Base-by-base conservation (phyloP, 768 basidiomycete genomes). In the Favolaschia claudopus region DNA sequence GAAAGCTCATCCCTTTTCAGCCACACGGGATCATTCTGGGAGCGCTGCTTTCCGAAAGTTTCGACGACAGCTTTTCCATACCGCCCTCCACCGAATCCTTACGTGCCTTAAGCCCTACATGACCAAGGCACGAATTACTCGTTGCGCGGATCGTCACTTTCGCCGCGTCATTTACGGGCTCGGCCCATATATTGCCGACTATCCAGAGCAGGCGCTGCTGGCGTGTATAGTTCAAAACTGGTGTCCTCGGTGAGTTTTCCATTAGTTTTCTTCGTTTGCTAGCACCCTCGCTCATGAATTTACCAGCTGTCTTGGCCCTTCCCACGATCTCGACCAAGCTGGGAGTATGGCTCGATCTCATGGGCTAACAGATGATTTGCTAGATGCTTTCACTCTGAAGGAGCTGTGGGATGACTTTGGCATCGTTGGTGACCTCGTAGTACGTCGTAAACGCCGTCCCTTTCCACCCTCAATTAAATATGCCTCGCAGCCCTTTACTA, bases 401-500 rank as follows among this genome's bases (percentile, higher is more conserved):
- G 29, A 49, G 19, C 45, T 74, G 3, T 75, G 72, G 70, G 58
- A 66, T 22, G 37, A 62, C 3, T 72, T 52, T 31, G 57, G 73
- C 0, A 27, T 72, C 17, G 46, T 63, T 15, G 19, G 39, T 1
- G 70, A 71, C 48, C 33, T 70, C 10, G 27, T 66, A 19, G 67
- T 74, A 40, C 17, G 64, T 67, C 36, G 40, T 32, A 27, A 4
- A 31, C 37, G 12, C 28, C n/a, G 7, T 28, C 12, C 8, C 24
- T 49, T 24, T 9, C 59, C 29, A 13, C 3, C 3, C 37, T 27
- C 46, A 17, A 7, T 32, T 53, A 28, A 17, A 27, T 17, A 7
- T 19, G 13, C 20, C 29, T 42, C 13, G 14, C 52, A 65, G 64
- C 64, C 64, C 5, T 65, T 65, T 40, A 64, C 63, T 7, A 34